Percentiles rank a stretch among this genome's conserved stretches.
These are phyloP conservation scores for Pugionium cornutum DNA, from an alignment of 345 rosid genomes.

Conservation along the genomic window DNA sequence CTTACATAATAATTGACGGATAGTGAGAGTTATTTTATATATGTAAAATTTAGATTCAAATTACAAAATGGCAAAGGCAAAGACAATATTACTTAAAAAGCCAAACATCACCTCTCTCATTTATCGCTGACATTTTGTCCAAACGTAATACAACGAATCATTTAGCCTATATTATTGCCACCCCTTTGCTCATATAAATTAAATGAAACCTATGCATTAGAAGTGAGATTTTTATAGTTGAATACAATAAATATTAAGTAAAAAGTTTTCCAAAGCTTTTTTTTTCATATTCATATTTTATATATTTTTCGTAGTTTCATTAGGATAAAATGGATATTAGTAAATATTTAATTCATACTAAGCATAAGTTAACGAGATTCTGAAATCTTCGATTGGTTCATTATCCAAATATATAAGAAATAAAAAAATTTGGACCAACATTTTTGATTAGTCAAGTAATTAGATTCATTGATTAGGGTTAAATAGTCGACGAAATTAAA, in stretches of 20 bases:
- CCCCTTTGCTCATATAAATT: slow-evolving; percentile 30
- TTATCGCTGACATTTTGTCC: slow-evolving; percentile 52
- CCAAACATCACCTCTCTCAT: slow-evolving; percentile 38
- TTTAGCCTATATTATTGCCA: slow-evolving; percentile 42
- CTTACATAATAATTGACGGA: slow-evolving; percentile 34
- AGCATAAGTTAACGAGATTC: too few species aligned
- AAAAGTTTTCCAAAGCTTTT: not conserved
- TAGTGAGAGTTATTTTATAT: slow-evolving; percentile 19
- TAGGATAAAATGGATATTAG: not conserved
- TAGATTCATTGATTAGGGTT: too few species aligned
- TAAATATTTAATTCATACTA: not conserved
- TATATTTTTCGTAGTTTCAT: not conserved
- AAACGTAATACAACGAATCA: slow-evolving; percentile 41
- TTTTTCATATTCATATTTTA: not conserved
- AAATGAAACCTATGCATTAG: slow-evolving; percentile 12
- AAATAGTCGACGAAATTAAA: too few species aligned
- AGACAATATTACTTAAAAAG: slow-evolving; percentile 31
- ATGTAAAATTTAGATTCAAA: slow-evolving; percentile 5
- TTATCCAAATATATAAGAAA: too few species aligned
- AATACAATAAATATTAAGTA: not conserved
- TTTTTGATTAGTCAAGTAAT: too few species aligned
- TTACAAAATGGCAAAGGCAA: slow-evolving; percentile 32
- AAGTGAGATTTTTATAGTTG: slow-evolving; percentile 1
- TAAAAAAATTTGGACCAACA: too few species aligned
- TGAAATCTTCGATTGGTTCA: too few species aligned